Conservation (phyloP, 1,284 basidiomycete genomes). For the Sanghuangporus baumii region DNA sequence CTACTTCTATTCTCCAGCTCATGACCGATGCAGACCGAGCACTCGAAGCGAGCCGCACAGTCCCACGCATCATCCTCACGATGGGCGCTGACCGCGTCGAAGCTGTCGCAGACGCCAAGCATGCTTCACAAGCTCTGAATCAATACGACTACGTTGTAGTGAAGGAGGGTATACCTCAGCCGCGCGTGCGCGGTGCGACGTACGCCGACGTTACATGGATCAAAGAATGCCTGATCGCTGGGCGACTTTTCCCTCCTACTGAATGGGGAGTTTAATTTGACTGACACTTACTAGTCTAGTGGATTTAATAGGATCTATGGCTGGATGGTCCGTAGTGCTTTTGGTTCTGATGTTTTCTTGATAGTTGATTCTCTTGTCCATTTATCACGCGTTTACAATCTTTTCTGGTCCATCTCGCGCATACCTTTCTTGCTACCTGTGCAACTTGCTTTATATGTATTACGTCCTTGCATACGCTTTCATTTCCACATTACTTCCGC, state of each 20-base stretch:
- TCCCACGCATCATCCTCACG: slow-evolving; percentile 58
- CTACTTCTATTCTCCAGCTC: neutral
- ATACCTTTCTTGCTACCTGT: neutral
- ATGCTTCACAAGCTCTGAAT: slow-evolving; percentile 28
- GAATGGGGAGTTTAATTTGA: neutral
- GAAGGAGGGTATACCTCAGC: slow-evolving; percentile 36
- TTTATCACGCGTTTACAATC: neutral
- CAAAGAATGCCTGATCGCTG: slow-evolving; percentile 72
- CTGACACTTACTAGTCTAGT: neutral
- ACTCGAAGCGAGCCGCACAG: slow-evolving; percentile 20
- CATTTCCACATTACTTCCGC: neutral
- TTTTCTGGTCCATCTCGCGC: neutral
- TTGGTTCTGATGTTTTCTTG: neutral
- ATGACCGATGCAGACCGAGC: neutral
- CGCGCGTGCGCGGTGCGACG: slow-evolving; percentile 27
- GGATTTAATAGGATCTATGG: neutral
- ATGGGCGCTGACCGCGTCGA: slow-evolving; percentile 72
- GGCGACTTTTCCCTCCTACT: slow-evolving; percentile 36
- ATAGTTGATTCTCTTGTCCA: neutral
- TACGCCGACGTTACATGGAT: slow-evolving; percentile 65
- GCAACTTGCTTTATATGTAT: neutral
- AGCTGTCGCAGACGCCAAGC: slow-evolving; percentile 37
- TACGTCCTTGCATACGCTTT: neutral
- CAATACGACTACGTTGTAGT: slow-evolving; percentile 63
- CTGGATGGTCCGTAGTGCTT: neutral